Conservation (phyloP, 2,329 filamentous ascomycete genomes). For the Metarhizium brunneum region DNA sequence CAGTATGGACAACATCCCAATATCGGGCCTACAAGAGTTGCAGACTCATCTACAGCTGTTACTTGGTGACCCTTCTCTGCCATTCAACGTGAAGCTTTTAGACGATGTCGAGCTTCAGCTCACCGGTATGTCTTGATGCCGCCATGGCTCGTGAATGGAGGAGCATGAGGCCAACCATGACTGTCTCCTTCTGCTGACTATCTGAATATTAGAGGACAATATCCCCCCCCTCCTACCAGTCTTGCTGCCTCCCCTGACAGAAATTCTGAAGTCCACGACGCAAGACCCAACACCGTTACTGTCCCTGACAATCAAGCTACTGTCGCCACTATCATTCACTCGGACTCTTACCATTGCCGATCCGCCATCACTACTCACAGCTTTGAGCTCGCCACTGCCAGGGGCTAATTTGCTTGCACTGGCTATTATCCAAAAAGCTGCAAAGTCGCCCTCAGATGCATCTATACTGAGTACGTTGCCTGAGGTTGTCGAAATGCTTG, state of each 20-base stretch:
- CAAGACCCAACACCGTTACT: constrained; percentile 42
- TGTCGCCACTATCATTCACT: constrained; percentile 42
- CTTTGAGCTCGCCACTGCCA: constrained; percentile 43
- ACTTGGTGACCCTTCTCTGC: constrained; percentile 29
- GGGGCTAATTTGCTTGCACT: constrained; percentile 50
- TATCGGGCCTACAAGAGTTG: constrained; percentile 44
- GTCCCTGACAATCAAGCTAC: constrained; percentile 45
- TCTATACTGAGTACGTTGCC: constrained; percentile 41
- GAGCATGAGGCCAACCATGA: not conserved
- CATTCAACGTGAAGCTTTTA: constrained; percentile 40
- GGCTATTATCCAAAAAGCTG: constrained; percentile 46
- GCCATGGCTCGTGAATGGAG: not conserved
- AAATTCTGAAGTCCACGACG: constrained; percentile 40
- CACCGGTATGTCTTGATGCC: constrained; percentile 29
- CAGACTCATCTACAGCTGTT: constrained; percentile 43
- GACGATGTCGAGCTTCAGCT: constrained; percentile 52
- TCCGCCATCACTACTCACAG: constrained; percentile 39
- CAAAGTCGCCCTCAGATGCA: constrained; percentile 35
- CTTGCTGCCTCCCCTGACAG: constrained; percentile 44
- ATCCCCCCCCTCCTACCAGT: constrained; percentile 40
- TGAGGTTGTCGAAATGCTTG: constrained; percentile 35
- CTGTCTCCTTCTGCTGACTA: not conserved
- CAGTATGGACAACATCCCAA: constrained; percentile 32
- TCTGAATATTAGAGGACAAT: constrained; percentile 33
- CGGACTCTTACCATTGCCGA: constrained; percentile 43